Percentiles rank a stretch among this genome's conserved stretches.
phyloP scores from a whole-genome alignment of 163 green algal genomes.

The Scenedesmus sp. region DNA sequence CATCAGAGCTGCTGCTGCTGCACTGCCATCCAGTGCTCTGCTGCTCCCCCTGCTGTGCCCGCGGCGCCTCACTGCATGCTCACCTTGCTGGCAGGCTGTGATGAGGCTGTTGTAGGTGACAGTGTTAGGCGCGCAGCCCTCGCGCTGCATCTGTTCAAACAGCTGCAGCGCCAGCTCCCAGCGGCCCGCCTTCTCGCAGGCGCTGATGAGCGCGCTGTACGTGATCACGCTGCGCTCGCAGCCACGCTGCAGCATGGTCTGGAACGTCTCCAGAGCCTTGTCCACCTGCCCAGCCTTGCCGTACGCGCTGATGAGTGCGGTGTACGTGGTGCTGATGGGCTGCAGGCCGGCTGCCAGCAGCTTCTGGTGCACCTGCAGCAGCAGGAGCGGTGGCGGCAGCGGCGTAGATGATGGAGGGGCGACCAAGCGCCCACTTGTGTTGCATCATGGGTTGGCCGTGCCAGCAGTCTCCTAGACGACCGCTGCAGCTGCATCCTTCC shows the following conservation, averaged over 20 bases:
- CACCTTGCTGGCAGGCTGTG: constrained; percentile 77
- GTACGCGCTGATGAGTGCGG: constrained; percentile 83
- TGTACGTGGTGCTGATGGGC: constrained; percentile 84
- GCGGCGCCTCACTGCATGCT: neutral
- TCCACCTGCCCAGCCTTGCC: constrained; percentile 79
- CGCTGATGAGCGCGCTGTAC: constrained; percentile 77
- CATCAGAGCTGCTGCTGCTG: neutral
- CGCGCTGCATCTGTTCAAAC: constrained; percentile 79
- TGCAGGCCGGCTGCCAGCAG: constrained; percentile 66
- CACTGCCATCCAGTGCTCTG: neutral
- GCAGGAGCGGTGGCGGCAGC: neutral
- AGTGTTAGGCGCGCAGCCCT: constrained; percentile 77
- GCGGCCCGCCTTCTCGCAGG: constrained; percentile 81
- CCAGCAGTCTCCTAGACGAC: neutral
- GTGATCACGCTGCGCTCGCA: constrained; percentile 75
- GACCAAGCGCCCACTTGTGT: neutral
- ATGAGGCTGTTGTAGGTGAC: constrained; percentile 85
- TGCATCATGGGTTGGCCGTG: neutral
- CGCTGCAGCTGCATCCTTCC: neutral
- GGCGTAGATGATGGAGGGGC: neutral
- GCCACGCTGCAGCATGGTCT: constrained; percentile 63
- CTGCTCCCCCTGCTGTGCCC: neutral
- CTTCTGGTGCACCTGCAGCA: constrained; percentile 57
- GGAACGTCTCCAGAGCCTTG: constrained; percentile 78
- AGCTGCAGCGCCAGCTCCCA: constrained; percentile 77